A percentile compares a stretch with the other conserved stretches of the same genome.
Conservation (phyloP, 176 grass and related monocot genomes). For the Rhynchospora breviuscula region DNA sequence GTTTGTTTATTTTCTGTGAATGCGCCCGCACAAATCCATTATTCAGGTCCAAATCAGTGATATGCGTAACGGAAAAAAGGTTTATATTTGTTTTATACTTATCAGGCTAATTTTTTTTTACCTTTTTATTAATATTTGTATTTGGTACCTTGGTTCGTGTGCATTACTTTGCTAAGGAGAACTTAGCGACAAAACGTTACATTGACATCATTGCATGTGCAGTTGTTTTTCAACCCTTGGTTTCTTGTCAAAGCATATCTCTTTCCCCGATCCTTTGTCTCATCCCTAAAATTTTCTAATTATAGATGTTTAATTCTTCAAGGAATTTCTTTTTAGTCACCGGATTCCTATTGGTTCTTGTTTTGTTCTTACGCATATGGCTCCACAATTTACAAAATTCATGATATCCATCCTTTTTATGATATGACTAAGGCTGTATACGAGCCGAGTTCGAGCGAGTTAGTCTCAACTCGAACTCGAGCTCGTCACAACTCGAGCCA, state of each 20-base stretch:
- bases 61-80: no score
- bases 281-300: neutral
- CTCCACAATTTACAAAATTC: neutral
- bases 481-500: no score
- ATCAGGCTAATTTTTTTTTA: neutral
- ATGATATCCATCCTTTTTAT: no score
- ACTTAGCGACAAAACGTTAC: neutral
- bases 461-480: no score
- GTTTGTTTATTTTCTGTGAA: neutral
- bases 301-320: slow-evolving; percentile 2
- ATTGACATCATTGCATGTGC: neutral
- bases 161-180: neutral
- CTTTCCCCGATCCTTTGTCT: neutral
- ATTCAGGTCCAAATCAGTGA: neutral
- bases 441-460: no score
- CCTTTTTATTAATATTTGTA: neutral
- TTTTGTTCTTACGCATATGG: neutral
- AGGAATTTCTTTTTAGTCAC: neutral
- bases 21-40: neutral
- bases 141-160: neutral
- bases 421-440: no score
- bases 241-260: neutral
- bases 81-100: neutral
- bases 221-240: neutral
- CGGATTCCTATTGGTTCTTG: neutral